Conservation (phyloP, 352 stramenopile species). For the Pythium pyrilobum region DNA sequence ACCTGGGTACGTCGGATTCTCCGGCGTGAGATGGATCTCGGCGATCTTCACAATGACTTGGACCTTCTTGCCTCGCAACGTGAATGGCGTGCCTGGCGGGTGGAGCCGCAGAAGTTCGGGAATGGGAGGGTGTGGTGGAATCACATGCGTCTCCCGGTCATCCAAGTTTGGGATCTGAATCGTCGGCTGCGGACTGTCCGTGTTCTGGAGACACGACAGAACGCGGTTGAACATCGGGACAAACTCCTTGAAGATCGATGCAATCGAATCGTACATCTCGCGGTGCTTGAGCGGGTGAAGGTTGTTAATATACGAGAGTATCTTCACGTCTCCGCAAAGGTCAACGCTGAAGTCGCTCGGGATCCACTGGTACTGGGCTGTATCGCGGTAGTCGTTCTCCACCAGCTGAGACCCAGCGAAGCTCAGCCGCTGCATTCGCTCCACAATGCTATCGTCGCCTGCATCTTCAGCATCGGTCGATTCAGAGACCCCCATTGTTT, state of each 20-base stretch:
- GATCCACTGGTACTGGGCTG: slow-evolving; percentile 26
- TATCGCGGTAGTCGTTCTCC: slow-evolving; percentile 7
- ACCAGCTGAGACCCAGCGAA: slow-evolving; percentile 15
- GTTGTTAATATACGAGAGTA: slow-evolving; percentile 37
- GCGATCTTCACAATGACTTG: slow-evolving; percentile 38
- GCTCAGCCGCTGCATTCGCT: slow-evolving; percentile 32
- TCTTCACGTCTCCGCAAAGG: slow-evolving; percentile 6
- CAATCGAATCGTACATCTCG: slow-evolving; percentile 21
- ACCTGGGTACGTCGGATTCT: slow-evolving; percentile 23
- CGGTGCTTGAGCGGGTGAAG: slow-evolving; percentile 21
- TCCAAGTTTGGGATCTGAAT: slow-evolving; percentile 2
- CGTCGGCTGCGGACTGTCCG: neutral
- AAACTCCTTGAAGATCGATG: slow-evolving; percentile 20
- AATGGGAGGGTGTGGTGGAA: slow-evolving; percentile 12
- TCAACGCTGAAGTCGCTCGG: slow-evolving; percentile 22
- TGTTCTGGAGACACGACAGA: slow-evolving; percentile 9
- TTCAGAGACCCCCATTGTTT: slow-evolving; percentile 14
- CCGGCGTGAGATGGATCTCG: slow-evolving; percentile 26
- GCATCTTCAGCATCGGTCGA: neutral
- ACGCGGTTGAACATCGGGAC: slow-evolving; percentile 27
- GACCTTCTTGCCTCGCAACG: slow-evolving; percentile 11
- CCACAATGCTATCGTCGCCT: neutral
- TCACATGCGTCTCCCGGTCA: slow-evolving; percentile 9
- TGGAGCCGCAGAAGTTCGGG: neutral
- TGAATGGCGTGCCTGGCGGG: neutral